Conservation (phyloP, 2,329 filamentous ascomycete species). For the Penicillium sp. region DNA sequence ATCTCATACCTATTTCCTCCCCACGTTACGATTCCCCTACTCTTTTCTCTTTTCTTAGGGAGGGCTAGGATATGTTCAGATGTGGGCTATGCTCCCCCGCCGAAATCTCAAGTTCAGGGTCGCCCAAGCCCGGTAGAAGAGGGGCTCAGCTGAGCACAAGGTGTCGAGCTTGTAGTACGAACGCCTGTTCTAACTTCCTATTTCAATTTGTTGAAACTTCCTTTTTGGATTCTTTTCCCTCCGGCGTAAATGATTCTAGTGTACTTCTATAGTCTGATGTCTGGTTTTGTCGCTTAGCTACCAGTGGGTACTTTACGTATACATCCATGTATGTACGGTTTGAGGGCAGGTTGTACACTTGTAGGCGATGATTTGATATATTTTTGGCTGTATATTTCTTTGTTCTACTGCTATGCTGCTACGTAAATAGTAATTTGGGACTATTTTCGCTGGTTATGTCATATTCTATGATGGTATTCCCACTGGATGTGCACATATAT, state of each 20-base stretch:
- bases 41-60: background rate
- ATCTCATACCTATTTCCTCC: background rate
- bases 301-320: background rate
- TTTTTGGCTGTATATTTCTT: background rate
- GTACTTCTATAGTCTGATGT: background rate
- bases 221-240: background rate
- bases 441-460: background rate
- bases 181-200: background rate
- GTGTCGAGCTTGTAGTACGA: slow-evolving; percentile 3
- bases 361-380: background rate
- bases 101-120: slow-evolving; percentile 1
- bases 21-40: background rate
- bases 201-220: background rate
- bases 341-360: background rate
- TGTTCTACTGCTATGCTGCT: background rate
- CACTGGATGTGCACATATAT: background rate
- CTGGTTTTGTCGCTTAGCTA: background rate
- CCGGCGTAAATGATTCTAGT: background rate
- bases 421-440: fast-evolving
- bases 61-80: background rate
- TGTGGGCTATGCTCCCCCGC: slow-evolving; percentile 6
- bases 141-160: slow-evolving; percentile 1
- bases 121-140: slow-evolving; percentile 5
- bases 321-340: background rate
- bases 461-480: background rate